Conservation (phyloP, 345 rosid genomes). For the Draba incana region DNA sequence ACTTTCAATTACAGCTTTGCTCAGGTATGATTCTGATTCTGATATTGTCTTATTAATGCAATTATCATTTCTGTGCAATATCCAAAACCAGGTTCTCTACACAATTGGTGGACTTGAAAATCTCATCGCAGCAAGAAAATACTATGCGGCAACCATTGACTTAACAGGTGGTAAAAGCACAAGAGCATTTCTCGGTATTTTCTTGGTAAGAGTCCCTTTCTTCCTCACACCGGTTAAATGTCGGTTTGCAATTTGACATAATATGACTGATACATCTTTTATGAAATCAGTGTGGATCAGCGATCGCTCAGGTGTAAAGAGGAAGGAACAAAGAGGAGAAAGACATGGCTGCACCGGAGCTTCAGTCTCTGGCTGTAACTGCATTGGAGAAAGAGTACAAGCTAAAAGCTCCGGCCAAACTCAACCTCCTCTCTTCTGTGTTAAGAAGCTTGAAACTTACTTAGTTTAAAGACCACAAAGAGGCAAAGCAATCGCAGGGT, state of each 20-base stretch:
- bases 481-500: not conserved
- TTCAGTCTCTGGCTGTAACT: constrained; percentile 65
- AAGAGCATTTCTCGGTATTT: constrained; percentile 86
- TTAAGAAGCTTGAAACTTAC: constrained; percentile 67
- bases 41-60: not conserved
- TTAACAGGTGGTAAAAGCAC: constrained; percentile 92
- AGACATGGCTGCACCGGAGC: constrained; percentile 62
- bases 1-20: constrained; percentile 1
- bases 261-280: not conserved
- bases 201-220: constrained; percentile 67
- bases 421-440: constrained; percentile 63
- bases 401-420: constrained; percentile 72
- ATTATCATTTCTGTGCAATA: constrained; percentile 10
- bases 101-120: constrained; percentile 92
- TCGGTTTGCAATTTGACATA: constrained; percentile 15
- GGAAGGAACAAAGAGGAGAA: constrained; percentile 89
- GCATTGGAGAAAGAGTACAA: constrained; percentile 92
- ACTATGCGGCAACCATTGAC: constrained; percentile 81
- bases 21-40: constrained; percentile 24
- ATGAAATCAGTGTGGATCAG: constrained; percentile 70
- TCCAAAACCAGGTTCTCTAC: constrained; percentile 71
- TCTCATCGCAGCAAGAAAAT: constrained; percentile 82
- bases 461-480: constrained; percentile 33
- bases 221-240: constrained; percentile 18
- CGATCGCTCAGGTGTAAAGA: constrained; percentile 72